phyloP scores from a whole-genome alignment of 371 early-diverging fungal genomes.

The Chytridium lagenaria region DNA sequence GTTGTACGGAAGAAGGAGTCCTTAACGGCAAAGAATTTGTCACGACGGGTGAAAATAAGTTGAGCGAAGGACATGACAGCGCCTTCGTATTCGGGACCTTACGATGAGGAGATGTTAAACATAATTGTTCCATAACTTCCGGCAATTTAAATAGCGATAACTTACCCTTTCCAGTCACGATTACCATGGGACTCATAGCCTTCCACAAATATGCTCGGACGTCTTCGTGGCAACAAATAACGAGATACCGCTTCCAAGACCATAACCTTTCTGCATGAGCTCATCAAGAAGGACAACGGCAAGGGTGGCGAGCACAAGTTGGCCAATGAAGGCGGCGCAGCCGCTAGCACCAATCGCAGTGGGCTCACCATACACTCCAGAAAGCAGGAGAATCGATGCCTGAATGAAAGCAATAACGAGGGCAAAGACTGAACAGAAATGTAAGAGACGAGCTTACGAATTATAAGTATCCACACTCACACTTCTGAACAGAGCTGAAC shows the following conservation, averaged over 20 bases:
- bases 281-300: slow-evolving; percentile 98
- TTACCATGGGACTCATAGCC: slow-evolving; percentile 93
- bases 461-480: slow-evolving; percentile 54
- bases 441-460: neutral
- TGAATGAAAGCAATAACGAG: slow-evolving; percentile 91
- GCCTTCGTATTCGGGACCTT: slow-evolving; percentile 97
- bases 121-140: neutral
- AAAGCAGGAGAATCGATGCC: slow-evolving; percentile 85
- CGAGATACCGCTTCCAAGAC: slow-evolving; percentile 99
- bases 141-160: neutral
- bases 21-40: slow-evolving; percentile 97
- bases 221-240: slow-evolving; percentile 99
- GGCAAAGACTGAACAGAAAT: slow-evolving; percentile 45
- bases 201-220: slow-evolving; percentile 99
- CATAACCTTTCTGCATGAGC: slow-evolving; percentile 99
- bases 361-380: slow-evolving; percentile 97
- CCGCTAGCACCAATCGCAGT: slow-evolving; percentile 90
- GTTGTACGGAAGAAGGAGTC: slow-evolving; percentile 98
- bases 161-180: slow-evolving; percentile 92
- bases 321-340: slow-evolving; percentile 90
- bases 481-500: slow-evolving; percentile 97
- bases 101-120: neutral
- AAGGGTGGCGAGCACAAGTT: slow-evolving; percentile 94
- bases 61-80: slow-evolving; percentile 96
- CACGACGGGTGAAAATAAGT: slow-evolving; percentile 90